phyloP scores from a whole-genome alignment of 1,284 basidiomycete genomes.

The Papiliotrema terrestris region DNA sequence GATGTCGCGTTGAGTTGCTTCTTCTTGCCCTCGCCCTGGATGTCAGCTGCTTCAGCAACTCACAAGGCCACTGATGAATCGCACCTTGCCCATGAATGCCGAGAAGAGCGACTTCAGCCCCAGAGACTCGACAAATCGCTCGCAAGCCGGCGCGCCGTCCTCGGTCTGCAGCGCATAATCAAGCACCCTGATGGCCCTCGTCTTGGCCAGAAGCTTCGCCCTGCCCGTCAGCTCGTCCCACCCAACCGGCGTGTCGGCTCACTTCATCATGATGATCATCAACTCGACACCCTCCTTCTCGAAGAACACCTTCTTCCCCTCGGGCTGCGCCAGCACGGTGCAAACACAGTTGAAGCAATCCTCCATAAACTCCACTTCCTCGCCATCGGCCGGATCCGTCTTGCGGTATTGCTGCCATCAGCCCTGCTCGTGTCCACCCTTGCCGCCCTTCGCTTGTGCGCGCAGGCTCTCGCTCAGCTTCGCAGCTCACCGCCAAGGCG shows the following conservation, averaged over 20 bases:
- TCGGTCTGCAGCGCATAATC: conserved; percentile 85
- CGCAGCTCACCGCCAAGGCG: conserved; percentile 66
- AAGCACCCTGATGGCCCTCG: conserved; percentile 80
- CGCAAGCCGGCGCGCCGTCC: conserved; percentile 70
- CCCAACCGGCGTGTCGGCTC: conserved; percentile 31
- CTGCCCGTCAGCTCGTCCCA: conserved; percentile 48
- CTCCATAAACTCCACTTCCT: conserved; percentile 96
- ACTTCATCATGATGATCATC: conserved; percentile 96
- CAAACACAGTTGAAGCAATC: conserved; percentile 89
- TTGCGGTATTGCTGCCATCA: conserved; percentile 71
- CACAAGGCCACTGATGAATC: conserved; percentile 5
- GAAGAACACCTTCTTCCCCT: conserved; percentile 76
- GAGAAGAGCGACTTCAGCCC: conserved; percentile 88
- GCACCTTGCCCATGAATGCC: conserved; percentile 87
- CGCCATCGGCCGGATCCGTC: conserved; percentile 73
- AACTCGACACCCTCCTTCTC: conserved; percentile 92
- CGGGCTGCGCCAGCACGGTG: conserved; percentile 68
- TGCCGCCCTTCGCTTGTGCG: neutral
- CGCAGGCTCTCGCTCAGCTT: neutral
- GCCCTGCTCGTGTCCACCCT: too few species aligned
- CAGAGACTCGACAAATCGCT: conserved; percentile 78
- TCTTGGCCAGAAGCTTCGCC: conserved; percentile 74
- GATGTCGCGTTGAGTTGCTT: conserved; percentile 56
- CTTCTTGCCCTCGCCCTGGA: conserved; percentile 56
- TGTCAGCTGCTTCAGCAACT: neutral